Percentiles rank a stretch among this genome's conserved stretches.
These are phyloP conservation scores for Cyclotella choctawhatcheeana DNA, from an alignment of 108 stramenopile genomes.

Conservation along the genomic window DNA sequence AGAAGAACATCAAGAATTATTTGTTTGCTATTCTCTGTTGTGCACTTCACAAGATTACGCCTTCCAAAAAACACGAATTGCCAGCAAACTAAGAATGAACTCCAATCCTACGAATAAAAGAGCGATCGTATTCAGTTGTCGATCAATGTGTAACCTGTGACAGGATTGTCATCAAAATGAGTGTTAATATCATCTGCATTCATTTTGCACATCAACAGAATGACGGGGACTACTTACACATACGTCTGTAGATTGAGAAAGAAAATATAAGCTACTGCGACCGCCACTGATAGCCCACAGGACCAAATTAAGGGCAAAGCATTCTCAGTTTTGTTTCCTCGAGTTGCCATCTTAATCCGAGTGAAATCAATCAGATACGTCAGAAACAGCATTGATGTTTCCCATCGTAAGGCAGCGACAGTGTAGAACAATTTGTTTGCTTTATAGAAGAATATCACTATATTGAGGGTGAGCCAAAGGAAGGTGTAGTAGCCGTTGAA, in stretches of 20 bases:
- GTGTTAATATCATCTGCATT: too few relatives aligned
- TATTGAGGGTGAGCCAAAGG: constrained; percentile 54
- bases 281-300: constrained; percentile 54
- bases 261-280: constrained; percentile 58
- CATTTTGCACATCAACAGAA: not conserved
- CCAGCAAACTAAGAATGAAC: constrained; percentile 28
- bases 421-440: constrained; percentile 46
- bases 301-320: constrained; percentile 60
- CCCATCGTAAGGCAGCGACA: constrained; percentile 48
- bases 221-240: constrained; percentile 43
- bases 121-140: constrained; percentile 54
- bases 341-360: constrained; percentile 57
- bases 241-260: constrained; percentile 67
- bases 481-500: constrained; percentile 62
- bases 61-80: constrained; percentile 12
- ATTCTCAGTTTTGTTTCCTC: constrained; percentile 76
- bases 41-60: too few relatives aligned
- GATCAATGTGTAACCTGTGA: constrained; percentile 54
- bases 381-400: constrained; percentile 52
- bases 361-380: constrained; percentile 52
- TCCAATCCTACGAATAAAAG: constrained; percentile 52
- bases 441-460: constrained; percentile 62
- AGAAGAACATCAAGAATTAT: too few relatives aligned
- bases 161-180: too few relatives aligned
- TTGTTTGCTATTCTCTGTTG: too few relatives aligned